Percentiles rank a stretch among this genome's conserved stretches.
Evolutionary conservation across 2,329 filamentous ascomycete genomes (phyloP).

Genomic region (Zasmidium angulare): DNA sequence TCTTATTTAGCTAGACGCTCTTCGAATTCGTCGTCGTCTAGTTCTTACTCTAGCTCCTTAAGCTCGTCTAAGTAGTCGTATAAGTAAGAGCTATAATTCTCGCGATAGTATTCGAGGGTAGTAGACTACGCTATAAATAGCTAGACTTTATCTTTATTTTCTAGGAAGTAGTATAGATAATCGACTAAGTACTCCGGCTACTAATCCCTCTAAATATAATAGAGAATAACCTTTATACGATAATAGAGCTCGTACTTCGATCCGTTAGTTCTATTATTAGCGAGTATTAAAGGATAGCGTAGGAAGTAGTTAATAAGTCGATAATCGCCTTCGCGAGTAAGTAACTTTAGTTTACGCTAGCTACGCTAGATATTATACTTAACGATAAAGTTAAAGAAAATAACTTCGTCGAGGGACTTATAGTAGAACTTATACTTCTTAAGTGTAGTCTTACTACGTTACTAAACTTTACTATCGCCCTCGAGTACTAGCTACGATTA

Average conservation of each 20-base stretch:
- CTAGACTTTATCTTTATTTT: background rate
- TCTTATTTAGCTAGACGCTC: background rate
- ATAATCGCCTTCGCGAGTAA: background rate
- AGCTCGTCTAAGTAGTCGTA: background rate
- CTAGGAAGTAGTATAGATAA: background rate
- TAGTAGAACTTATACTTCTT: no score
- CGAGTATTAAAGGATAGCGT: background rate
- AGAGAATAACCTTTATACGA: no score
- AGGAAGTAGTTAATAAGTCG: background rate
- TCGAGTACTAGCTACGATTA: no score
- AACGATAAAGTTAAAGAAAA: background rate
- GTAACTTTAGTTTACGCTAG: background rate
- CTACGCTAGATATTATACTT: background rate
- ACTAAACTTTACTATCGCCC: background rate
- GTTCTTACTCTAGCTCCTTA: background rate
- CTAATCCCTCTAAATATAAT: no score
- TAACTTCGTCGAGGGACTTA: background rate
- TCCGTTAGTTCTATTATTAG: background rate
- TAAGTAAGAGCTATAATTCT: no score
- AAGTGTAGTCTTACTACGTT: background rate
- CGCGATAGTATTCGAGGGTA: background rate
- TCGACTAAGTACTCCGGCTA: background rate
- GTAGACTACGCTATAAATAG: background rate
- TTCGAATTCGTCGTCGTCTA: no score
- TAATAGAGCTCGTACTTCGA: no score